A percentile compares a stretch with the other conserved stretches of the same genome.
phyloP scores from a whole-genome alignment of 106 monocot genomes.

The Acorus gramineus region DNA sequence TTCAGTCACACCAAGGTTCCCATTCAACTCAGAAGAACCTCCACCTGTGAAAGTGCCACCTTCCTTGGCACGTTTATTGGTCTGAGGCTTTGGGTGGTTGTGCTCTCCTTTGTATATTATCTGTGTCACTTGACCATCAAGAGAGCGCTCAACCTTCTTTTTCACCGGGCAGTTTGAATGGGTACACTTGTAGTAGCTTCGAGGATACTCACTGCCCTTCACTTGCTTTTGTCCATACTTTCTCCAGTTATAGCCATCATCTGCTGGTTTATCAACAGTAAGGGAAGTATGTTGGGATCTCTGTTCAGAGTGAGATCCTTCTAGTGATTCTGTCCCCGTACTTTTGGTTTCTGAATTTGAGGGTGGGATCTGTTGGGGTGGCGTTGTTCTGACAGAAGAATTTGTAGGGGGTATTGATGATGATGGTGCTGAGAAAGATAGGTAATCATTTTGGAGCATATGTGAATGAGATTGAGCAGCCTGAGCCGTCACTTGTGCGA shows the following conservation, averaged over 20 bases:
- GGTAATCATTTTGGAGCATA: conserved; percentile 21
- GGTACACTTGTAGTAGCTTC: conserved; percentile 66
- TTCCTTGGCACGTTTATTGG: conserved; percentile 42
- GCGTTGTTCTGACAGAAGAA: conserved; percentile 4
- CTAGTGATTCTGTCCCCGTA: conserved; percentile 5
- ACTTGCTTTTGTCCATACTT: conserved; percentile 76
- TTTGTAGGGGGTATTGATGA: conserved; percentile 7
- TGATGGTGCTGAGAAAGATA: conserved; percentile 12
- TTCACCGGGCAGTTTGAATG: conserved; percentile 52
- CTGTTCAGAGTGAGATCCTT: conserved; percentile 17
- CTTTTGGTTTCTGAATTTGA: conserved; percentile 7
- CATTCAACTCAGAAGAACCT: conserved; percentile 14
- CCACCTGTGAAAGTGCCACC: conserved; percentile 9
- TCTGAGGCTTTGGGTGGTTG: conserved; percentile 35
- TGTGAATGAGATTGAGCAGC: conserved; percentile 34
- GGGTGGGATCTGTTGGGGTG: conserved; percentile 7
- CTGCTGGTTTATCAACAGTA: conserved; percentile 36
- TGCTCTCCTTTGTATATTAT: conserved; percentile 63
- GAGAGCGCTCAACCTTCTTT: conserved; percentile 62
- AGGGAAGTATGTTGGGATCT: conserved; percentile 21
- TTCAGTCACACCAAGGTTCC: neutral
- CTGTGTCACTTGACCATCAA: conserved; percentile 50
- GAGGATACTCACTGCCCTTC: conserved; percentile 60
- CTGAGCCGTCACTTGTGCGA: conserved; percentile 45
- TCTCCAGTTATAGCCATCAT: conserved; percentile 74